phyloP scores from a whole-genome alignment of 495 filamentous ascomycete genomes.

The Aspergillus avenaceus region DNA sequence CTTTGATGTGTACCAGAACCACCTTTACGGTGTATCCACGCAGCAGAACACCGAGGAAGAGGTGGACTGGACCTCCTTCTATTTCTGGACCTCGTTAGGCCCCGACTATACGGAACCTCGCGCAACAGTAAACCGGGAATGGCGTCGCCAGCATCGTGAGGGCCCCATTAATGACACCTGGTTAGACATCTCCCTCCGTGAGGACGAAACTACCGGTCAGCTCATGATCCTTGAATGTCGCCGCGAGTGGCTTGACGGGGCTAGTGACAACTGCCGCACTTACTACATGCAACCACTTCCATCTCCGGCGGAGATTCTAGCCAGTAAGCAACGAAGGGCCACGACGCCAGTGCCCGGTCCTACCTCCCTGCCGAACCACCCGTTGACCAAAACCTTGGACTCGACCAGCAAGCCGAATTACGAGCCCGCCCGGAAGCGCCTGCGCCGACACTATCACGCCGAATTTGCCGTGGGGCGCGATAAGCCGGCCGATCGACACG shows the following conservation, averaged over 20 bases:
- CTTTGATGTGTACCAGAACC: constrained; percentile 66
- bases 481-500: constrained; percentile 33
- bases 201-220: constrained; percentile 56
- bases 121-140: constrained; percentile 44
- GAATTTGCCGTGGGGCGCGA: constrained; percentile 43
- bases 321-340: constrained; percentile 9
- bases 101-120: constrained; percentile 27
- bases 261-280: constrained; percentile 58
- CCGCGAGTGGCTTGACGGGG: constrained; percentile 62
- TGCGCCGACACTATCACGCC: constrained; percentile 36
- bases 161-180: constrained; percentile 76
- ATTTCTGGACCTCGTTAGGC: constrained; percentile 63
- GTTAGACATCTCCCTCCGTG: constrained; percentile 61
- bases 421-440: constrained; percentile 33
- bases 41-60: constrained; percentile 61
- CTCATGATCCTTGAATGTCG: constrained; percentile 66
- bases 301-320: constrained; percentile 35
- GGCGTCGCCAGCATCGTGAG: constrained; percentile 65
- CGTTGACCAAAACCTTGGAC: constrained; percentile 26
- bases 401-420: constrained; percentile 34
- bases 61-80: constrained; percentile 66
- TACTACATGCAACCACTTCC: constrained; percentile 61
- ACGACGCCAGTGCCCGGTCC: constrained; percentile 2
- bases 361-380: constrained; percentile 22
- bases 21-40: constrained; percentile 71